Base-by-base conservation (phyloP, 495 filamentous ascomycete genomes). In the Cercophora sp. region DNA sequence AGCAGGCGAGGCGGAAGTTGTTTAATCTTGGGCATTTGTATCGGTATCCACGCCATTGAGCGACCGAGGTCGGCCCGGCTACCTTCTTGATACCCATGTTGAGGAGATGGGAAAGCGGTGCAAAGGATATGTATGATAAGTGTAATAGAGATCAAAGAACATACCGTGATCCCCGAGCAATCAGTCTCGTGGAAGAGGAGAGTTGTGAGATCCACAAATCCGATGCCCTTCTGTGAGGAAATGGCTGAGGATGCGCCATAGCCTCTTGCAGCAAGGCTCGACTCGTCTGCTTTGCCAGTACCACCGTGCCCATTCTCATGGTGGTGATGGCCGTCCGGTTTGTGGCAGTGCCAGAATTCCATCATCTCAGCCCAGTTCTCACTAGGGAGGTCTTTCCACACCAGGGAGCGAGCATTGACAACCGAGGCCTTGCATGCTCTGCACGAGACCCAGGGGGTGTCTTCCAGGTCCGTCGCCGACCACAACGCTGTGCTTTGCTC, bases 281-380 rank as follows among this genome's bases (percentile, higher is more conserved):
- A 63, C 6, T 75, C 69, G 34, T 67, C 52, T 8, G 65, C 68
- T 57, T 74, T 50, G 45, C 56, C 51, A 5, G 36, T 23, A 37
- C 57, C 50, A 9, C 35, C 26, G 34, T 61, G 23, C 11, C 55
- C 51, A 13, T 65, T 59, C 49, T 70, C 58, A 23, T 69, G 52
- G 23, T 65, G 54, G 16, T 71, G 55, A 16, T 76, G 57, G 35
- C 48, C 43, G 8, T 44, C 78, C 70, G 90, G 93, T 63, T 96
- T 97, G 66, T 98, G 93, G 64, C 93, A 99, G 68, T 99, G 93
- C 93, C 93, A 99, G 59, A 96, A 96, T 64, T 99, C 93, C 93
- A 99, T 99, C 94, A 97, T 96, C 68, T 99, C 93, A 1, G 92
- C 93, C 93, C 93, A 99, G 60, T 95, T 93, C 52, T 91, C 89